Percentiles rank a stretch among this genome's conserved stretches.
Evolutionary conservation across 192 early-diverging fungal species (phyloP).

Genomic region (Funneliformis mosseae): DNA sequence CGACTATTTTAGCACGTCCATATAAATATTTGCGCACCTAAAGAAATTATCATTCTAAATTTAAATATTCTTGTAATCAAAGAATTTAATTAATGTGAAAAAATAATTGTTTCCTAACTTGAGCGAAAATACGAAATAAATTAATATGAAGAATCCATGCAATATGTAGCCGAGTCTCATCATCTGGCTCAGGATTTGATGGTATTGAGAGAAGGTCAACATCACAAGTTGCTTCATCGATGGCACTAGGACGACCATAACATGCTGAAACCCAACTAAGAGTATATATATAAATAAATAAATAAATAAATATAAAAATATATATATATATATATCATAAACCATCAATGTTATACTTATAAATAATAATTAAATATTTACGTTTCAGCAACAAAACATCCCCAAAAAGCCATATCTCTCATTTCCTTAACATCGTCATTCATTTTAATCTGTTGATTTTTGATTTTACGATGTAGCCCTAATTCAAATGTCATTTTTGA

Average conservation of each 20-base stretch:
- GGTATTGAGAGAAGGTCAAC: slow-evolving; percentile 33
- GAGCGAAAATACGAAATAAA: slow-evolving; percentile 33
- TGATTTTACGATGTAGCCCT: slow-evolving; percentile 34
- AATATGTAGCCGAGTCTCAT: slow-evolving; percentile 29
- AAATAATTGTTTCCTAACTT: background rate
- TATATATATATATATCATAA: background rate
- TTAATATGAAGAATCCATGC: slow-evolving; percentile 34
- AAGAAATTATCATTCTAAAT: background rate
- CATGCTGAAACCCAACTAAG: slow-evolving; percentile 31
- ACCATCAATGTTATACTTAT: background rate
- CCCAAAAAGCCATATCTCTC: slow-evolving; percentile 37
- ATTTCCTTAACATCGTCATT: slow-evolving; percentile 25
- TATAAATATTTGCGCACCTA: slow-evolving; percentile 33
- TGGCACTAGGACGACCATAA: slow-evolving; percentile 34
- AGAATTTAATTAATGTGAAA: no score
- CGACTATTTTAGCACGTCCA: slow-evolving; percentile 31
- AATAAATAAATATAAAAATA: background rate
- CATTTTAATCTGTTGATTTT: slow-evolving; percentile 28
- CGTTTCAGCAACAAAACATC: slow-evolving; percentile 27
- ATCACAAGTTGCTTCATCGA: slow-evolving; percentile 32
- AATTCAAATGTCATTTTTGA: slow-evolving; percentile 33
- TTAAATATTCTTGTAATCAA: background rate
- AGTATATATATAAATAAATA: background rate
- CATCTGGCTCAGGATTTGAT: slow-evolving; percentile 25
- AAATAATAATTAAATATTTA: background rate